Evolutionary conservation across 805 yeast genomes (phyloP), one percentile per base, ranked within the genome.

Genomic region (Crinitomyces ghanaensis): DNA sequence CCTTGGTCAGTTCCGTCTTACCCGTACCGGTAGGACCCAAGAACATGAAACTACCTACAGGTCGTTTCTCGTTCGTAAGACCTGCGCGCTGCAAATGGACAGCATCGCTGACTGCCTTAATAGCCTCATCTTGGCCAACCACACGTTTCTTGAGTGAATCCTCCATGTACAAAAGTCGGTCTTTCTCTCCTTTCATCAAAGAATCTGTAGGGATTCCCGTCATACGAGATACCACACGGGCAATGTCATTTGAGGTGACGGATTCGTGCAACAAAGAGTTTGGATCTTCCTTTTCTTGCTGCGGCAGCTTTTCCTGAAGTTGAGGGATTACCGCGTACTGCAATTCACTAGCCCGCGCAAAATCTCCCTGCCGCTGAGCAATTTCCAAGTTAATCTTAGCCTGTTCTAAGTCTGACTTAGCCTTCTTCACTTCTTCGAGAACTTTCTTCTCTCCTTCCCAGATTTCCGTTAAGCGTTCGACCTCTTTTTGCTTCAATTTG

Each of bases 1-100:
- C 77, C 56, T 91, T 88, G 5, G 96, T 86, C 33, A 91, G 67
- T 56, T 91, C 97, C 1, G 98, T 91, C 58, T 88, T 88, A 61
- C 98, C 98, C 0, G 97, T 88, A 61, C 98, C 98, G 0, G 98
- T 91, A 34, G 98, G 97, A 15, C 98, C 98, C 44, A 91, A 65
- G 58, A 91, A 91, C 79, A 88, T 78, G 57, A 91, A 91, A 35
- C 94, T 80, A 1, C 96, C 97, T 48, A 88, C 86, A 5, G 98
- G 98, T 40, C 96, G 71, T 57, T 81, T 81, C 42, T 85, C 95
- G 54, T 82, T 80, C 6, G 97, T 88, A 39, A 88, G 70, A 1
- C 98, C 98, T 0, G 98, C 98, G 50, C 98, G 72, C 54, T 91
- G 98, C 38, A 88, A 65, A 56, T 96, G 77, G 11, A 88, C 97